Base-by-base conservation (phyloP, 2,329 filamentous ascomycete species). In the Teratosphaeria destructans region DNA sequence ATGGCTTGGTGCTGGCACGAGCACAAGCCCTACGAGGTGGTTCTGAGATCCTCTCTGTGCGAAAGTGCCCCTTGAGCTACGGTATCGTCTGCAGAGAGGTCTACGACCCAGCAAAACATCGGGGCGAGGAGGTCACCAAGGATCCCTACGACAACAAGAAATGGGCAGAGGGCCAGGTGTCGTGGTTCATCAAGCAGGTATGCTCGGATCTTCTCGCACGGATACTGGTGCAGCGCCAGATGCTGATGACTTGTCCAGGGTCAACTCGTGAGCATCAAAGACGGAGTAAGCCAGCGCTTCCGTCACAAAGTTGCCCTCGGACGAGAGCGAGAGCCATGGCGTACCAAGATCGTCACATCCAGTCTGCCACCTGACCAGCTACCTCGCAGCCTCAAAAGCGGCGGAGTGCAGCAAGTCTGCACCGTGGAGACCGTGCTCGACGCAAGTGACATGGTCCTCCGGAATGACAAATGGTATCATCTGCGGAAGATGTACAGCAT, bases 21-120 rank as follows among this genome's bases (percentile, higher is more conserved):
- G 39, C 27, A 26, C 58, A 60, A 34, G 8, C 35, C 2, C 32
- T 57, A 5, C 57, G 19, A 29, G 53, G 23, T 52, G 61, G 61
- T 27, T 54, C 47, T 27, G 58, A 60, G 26, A 27, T 60, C 14
- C 34, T 57, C 10, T 35, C 37, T 6, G 37, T 11, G 10, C 57
- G 62, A 10, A 26, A 58, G n/a, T 61, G 62, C 56, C 61, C 59
- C 5, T 54, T 62, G 26, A 65, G 64, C 47, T 65, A 64, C 52
- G 64, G 64, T 26, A 49, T 65, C 1, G 52, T 61, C 10, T 57
- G 61, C 16, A 61, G 64, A 2, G 59, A 58, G 23, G 56, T 52
- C 7, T 65, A 65, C 56, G 58, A 64, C 37, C 58, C 60, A 32
- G 26, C n/a, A 6, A 57, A 54, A 26, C 62, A 64, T 58, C 49